Conservation (phyloP, 768 basidiomycete genomes). For the Pleurotus giganteus region DNA sequence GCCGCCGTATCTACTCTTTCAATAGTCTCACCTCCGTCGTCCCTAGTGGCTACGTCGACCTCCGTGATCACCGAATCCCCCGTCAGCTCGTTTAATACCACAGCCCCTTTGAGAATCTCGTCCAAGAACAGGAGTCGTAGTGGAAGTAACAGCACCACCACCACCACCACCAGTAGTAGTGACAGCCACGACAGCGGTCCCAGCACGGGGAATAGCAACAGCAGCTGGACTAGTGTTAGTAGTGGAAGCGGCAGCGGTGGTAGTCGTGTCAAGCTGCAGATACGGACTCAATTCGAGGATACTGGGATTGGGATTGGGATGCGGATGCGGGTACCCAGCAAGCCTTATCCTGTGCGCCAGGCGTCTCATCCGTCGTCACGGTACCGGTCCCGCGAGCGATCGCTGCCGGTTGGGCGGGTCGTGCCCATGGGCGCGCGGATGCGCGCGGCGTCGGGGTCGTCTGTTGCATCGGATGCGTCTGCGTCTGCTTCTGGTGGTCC, state of each 20-base stretch:
- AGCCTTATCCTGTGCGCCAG: no score
- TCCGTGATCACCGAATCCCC: background rate
- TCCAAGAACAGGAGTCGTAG: background rate
- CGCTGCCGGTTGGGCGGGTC: background rate
- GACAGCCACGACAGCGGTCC: background rate
- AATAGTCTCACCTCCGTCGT: background rate
- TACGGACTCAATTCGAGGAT: background rate
- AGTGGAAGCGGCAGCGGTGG: no score
- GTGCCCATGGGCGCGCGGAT: slow-evolving; percentile 1
- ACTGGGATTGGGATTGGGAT: no score
- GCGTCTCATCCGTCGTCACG: background rate
- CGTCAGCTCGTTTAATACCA: background rate
- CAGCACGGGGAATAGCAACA: no score
- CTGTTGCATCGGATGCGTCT: background rate
- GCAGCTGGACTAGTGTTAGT: no score
- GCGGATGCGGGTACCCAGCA: no score
- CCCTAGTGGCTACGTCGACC: background rate
- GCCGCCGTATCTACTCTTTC: no score
- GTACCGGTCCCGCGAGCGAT: background rate
- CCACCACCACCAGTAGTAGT: background rate
- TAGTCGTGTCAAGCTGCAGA: background rate
- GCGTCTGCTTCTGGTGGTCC: no score
- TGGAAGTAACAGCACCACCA: background rate
- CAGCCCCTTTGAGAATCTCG: background rate
- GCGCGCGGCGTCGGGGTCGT: background rate